Evolutionary conservation across 257 asterid species (phyloP).

Genomic region (Cruciata laevipes): DNA sequence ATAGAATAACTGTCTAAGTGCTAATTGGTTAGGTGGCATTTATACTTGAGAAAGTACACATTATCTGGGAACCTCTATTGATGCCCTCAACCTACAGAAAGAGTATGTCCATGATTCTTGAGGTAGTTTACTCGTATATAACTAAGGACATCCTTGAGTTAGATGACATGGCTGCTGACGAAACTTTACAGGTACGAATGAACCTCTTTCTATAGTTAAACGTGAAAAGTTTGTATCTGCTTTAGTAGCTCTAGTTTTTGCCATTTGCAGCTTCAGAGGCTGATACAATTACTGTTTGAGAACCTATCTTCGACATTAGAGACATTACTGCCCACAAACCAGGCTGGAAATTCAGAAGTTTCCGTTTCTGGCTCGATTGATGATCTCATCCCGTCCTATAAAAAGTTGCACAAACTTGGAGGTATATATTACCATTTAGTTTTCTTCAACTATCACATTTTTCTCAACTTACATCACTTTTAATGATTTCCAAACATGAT

Average conservation of each 20-base stretch:
- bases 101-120: slow-evolving; percentile 61
- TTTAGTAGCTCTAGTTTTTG: slow-evolving; percentile 17
- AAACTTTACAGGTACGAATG: slow-evolving; percentile 75
- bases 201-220: background rate
- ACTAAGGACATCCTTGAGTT: slow-evolving; percentile 68
- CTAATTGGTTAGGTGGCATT: slow-evolving; percentile 67
- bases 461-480: background rate
- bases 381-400: slow-evolving; percentile 48
- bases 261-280: slow-evolving; percentile 60
- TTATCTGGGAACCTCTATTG: slow-evolving; percentile 79
- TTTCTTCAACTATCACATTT: slow-evolving; percentile 1
- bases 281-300: slow-evolving; percentile 76
- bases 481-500: background rate
- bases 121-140: slow-evolving; percentile 64
- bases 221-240: slow-evolving; percentile 1
- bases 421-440: slow-evolving; percentile 32
- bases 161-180: slow-evolving; percentile 98
- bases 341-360: slow-evolving; percentile 37
- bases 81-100: slow-evolving; percentile 72
- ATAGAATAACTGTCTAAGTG: slow-evolving; percentile 2
- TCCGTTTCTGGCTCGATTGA: slow-evolving; percentile 28
- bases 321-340: slow-evolving; percentile 37
- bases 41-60: slow-evolving; percentile 92
- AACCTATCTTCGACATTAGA: slow-evolving; percentile 62
- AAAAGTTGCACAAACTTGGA: slow-evolving; percentile 66